Percentiles rank a stretch among this genome's conserved stretches.
Evolutionary conservation across 1,284 basidiomycete species (phyloP).

Genomic region (Uromyces viciae-fabae): DNA sequence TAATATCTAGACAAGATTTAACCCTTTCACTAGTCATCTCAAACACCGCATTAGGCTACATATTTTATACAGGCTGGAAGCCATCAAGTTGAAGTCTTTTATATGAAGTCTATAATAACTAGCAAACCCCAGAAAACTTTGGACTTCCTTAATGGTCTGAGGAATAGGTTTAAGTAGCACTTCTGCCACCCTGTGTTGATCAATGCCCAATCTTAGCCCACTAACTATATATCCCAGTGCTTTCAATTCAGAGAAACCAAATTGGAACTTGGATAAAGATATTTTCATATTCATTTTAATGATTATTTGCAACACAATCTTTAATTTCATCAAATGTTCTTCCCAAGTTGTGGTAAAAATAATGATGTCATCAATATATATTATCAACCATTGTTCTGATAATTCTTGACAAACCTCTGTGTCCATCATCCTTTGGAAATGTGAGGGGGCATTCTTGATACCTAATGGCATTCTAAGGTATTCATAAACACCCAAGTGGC

Average conservation of each 20-base stretch:
- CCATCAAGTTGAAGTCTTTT: not conserved
- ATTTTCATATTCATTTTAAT: not conserved
- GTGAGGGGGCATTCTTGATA: not conserved
- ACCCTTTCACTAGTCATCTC: not conserved
- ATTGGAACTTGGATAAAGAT: not conserved
- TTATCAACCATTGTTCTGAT: not conserved
- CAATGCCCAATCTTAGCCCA: not conserved
- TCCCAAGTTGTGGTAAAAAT: not conserved
- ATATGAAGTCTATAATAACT: slow-evolving; percentile 8
- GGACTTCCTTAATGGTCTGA: not conserved
- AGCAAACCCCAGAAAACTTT: not conserved
- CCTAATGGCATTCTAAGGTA: slow-evolving; percentile 22
- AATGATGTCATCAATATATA: slow-evolving; percentile 24
- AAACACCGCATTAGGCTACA: not conserved
- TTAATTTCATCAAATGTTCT: not conserved
- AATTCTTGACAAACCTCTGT: not conserved
- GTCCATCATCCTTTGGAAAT: slow-evolving; percentile 19
- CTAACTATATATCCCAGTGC: not conserved
- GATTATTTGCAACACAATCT: not conserved
- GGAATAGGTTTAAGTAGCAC: not conserved
- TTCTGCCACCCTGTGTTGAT: slow-evolving; percentile 12
- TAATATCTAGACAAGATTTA: not conserved
- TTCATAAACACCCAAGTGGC: slow-evolving; percentile 11
- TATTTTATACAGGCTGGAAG: not conserved
- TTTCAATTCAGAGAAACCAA: slow-evolving; percentile 1